Base-by-base conservation (phyloP, 768 basidiomycete species). In the Amanita jacksonii region DNA sequence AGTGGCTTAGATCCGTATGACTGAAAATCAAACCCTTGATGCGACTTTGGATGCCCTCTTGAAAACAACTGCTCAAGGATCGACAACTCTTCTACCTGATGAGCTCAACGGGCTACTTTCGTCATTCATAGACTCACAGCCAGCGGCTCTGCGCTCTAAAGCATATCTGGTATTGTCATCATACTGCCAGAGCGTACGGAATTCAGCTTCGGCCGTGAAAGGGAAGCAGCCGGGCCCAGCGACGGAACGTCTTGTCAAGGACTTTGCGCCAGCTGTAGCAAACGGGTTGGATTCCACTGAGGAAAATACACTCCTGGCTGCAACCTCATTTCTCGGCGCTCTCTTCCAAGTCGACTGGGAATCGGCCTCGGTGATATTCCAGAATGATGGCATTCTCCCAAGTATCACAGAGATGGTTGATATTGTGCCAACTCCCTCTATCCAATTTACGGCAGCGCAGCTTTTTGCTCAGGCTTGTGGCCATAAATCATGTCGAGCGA, bases 301-400 rank as follows among this genome's bases (percentile, higher is more conserved):
- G 15, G 79, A 85, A 57, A 46, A 54, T 8, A 65, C 68, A 27
- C 59, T 78, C 20, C 62, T 81, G 13, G 61, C 66, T 10, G 79
- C 77, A 8, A 61, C 84, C 30, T 71, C 77, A 1, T 81, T 89
- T 57, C 67, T 91, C 38, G 66, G 73, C n/a, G 86, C 85, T 0
- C 65, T 93, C 15, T 88, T 90, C 54, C 86, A 90, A 57, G 77
- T 90, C n/a, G 86, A 89, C 51, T 73, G 78, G 61, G 63, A 71
- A 41, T 65, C 77, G 1, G 89, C 85, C 8, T 67, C 79, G 8
- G 52, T 68, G 18, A 76, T 93, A 42, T 78, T 91, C 45, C 60
- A 64, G 28, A 66, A 70, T 39, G 81, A 86, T 47, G 80, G 77
- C 3, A 58, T 82, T 12, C 52, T 81, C 24, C 78, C 84, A 30